These are phyloP conservation scores for Aureobasidium sp. DNA, from an alignment of 2,329 filamentous ascomycete species.

Conservation along the genomic window DNA sequence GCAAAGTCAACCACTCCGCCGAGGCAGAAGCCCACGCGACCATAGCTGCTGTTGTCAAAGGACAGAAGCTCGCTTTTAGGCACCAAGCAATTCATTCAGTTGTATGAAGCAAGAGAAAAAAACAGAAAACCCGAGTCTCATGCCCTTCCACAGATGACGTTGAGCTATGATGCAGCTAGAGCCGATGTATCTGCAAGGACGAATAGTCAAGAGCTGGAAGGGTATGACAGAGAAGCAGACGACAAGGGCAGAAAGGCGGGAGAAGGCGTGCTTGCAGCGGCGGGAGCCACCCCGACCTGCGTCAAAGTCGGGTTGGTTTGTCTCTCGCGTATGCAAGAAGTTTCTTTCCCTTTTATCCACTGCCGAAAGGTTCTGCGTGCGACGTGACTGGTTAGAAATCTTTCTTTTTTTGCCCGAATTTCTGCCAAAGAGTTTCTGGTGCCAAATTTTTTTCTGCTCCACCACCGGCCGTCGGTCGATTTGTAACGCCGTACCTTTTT, in stretches of 20 bases:
- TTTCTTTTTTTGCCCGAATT: neutral
- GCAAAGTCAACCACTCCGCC: neutral
- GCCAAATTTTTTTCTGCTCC: neutral
- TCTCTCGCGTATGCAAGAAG: neutral
- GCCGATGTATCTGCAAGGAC: conserved; percentile 15
- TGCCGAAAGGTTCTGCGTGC: conserved; percentile 10
- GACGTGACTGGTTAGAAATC: conserved; percentile 14
- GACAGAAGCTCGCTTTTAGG: neutral
- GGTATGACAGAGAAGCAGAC: conserved; percentile 5
- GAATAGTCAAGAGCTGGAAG: conserved; percentile 3
- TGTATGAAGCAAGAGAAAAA: neutral
- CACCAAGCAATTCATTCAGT: neutral
- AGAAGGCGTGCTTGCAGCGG: conserved; percentile 14
- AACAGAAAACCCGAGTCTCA: neutral
- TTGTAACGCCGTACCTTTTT: conserved; percentile 10
- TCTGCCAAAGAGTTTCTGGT: conserved; percentile 9
- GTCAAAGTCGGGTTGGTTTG: conserved; percentile 3
- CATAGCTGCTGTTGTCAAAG: neutral
- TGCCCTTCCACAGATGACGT: neutral
- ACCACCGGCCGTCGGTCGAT: conserved; percentile 1
- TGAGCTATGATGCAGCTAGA: conserved; percentile 8
- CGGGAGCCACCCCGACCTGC: neutral
- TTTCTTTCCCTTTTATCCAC: neutral
- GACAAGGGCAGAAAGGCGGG: conserved; percentile 15
- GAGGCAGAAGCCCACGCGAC: conserved; percentile 1